A percentile compares a stretch with the other conserved stretches of the same genome.
phyloP scores from a whole-genome alignment of 768 basidiomycete species.

The Phanerodontia chrysosporium region DNA sequence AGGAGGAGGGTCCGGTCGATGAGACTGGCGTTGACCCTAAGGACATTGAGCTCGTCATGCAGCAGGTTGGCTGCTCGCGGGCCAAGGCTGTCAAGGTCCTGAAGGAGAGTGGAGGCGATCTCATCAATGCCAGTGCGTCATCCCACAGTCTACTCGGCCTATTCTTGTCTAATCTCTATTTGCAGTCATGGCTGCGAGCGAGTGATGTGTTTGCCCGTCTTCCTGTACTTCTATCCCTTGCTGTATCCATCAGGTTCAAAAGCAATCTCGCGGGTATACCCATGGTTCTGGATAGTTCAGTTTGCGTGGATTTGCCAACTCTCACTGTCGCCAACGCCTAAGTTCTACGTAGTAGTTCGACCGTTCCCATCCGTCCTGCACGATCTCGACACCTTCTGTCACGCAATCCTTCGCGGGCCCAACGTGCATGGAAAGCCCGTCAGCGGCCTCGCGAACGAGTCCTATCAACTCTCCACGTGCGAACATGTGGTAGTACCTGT shows the following conservation, averaged over 20 bases:
- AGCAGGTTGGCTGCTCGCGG: constrained; percentile 83
- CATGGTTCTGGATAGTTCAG: background rate
- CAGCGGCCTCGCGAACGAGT: constrained; percentile 62
- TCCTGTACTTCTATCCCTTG: constrained; percentile 18
- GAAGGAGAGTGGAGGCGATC: constrained; percentile 88
- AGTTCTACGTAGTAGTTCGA: constrained; percentile 87
- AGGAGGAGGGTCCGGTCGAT: constrained; percentile 78
- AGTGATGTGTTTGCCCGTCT: constrained; percentile 45
- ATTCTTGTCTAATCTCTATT: constrained; percentile 7
- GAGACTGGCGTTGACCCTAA: constrained; percentile 89
- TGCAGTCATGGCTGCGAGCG: constrained; percentile 89
- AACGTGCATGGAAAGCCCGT: constrained; percentile 49
- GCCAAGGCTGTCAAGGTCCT: constrained; percentile 89
- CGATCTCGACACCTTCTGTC: constrained; percentile 55
- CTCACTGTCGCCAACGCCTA: constrained; percentile 45
- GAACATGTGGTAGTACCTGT: constrained; percentile 98
- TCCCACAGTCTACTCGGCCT: background rate
- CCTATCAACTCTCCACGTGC: constrained; percentile 67
- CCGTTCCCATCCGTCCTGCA: constrained; percentile 79
- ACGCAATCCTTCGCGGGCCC: constrained; percentile 25
- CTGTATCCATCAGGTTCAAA: constrained; percentile 20
- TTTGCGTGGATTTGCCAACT: background rate
- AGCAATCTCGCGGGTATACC: constrained; percentile 11
- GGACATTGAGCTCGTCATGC: constrained; percentile 94
- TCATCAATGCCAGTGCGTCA: constrained; percentile 93